phyloP scores from a whole-genome alignment of 2,329 filamentous ascomycete genomes.

The Xylariales sp. region DNA sequence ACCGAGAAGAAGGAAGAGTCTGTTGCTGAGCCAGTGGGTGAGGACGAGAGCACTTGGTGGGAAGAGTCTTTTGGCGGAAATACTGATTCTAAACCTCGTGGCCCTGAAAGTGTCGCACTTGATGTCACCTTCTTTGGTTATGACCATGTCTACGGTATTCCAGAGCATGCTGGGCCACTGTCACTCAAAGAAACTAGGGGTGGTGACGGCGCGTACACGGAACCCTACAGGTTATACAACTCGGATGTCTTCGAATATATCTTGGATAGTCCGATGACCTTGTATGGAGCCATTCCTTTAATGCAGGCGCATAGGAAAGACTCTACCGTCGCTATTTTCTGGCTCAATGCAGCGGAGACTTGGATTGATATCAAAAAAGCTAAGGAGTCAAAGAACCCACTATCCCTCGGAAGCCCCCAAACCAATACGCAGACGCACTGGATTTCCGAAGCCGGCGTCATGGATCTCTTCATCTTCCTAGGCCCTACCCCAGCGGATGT shows the following conservation, averaged over 20 bases:
- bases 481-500: conserved; percentile 88
- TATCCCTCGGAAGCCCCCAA: conserved; percentile 77
- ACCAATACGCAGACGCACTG: conserved; percentile 91
- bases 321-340: conserved; percentile 95
- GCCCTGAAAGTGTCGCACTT: conserved; percentile 89
- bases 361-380: conserved; percentile 95
- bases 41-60: conserved; percentile 96
- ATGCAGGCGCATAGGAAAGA: conserved; percentile 97
- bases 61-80: conserved; percentile 96
- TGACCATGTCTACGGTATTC: conserved; percentile 92
- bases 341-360: conserved; percentile 96
- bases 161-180: conserved; percentile 88
- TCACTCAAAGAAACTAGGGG: conserved; percentile 92
- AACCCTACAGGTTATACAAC: conserved; percentile 96
- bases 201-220: conserved; percentile 83
- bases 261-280: conserved; percentile 96
- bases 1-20: conserved; percentile 57
- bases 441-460: conserved; percentile 90
- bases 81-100: conserved; percentile 93
- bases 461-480: conserved; percentile 95
- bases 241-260: conserved; percentile 98
- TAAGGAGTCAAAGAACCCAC: conserved; percentile 77
- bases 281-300: conserved; percentile 96
- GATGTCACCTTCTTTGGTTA: conserved; percentile 95
- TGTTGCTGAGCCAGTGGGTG: conserved; percentile 51